phyloP scores from a whole-genome alignment of 2,329 filamentous ascomycete species.

The Didymellaceae sp. region DNA sequence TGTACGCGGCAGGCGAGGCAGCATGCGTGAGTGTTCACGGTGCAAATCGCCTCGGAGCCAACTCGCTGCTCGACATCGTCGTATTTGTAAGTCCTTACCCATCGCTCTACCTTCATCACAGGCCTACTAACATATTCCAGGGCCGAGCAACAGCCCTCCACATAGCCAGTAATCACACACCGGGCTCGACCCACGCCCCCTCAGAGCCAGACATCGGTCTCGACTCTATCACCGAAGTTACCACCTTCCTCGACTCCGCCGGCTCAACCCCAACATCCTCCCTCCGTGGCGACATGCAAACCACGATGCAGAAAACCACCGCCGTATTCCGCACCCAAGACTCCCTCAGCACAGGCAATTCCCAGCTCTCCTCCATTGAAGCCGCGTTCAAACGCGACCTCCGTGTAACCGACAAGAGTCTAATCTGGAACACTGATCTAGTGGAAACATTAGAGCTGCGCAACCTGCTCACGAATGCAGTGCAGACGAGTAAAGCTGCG shows the following conservation, averaged over 20 bases:
- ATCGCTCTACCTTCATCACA: too few relatives aligned
- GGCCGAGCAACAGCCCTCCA: slow-evolving; percentile 55
- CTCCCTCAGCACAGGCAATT: slow-evolving; percentile 45
- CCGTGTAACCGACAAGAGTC: slow-evolving; percentile 50
- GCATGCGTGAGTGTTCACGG: slow-evolving; percentile 59
- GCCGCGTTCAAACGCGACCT: slow-evolving; percentile 46
- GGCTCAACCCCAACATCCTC: slow-evolving; percentile 49
- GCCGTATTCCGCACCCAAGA: slow-evolving; percentile 55
- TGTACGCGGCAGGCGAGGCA: slow-evolving; percentile 58
- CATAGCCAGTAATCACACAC: slow-evolving; percentile 50
- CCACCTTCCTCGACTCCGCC: slow-evolving; percentile 45
- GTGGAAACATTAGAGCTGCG: slow-evolving; percentile 57
- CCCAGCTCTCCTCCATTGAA: slow-evolving; percentile 45
- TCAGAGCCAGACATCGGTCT: slow-evolving; percentile 46
- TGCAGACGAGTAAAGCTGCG: slow-evolving; percentile 55
- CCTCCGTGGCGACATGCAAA: slow-evolving; percentile 53
- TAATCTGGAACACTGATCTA: slow-evolving; percentile 60
- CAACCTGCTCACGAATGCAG: slow-evolving; percentile 56
- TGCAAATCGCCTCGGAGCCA: slow-evolving; percentile 57
- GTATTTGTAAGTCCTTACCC: slow-evolving; percentile 50
- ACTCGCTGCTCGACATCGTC: slow-evolving; percentile 58
- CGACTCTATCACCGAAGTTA: slow-evolving; percentile 44
- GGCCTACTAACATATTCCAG: slow-evolving; percentile 13
- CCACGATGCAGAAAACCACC: slow-evolving; percentile 55
- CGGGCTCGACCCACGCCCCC: slow-evolving; percentile 45